These are phyloP conservation scores for Yamadazyma sp. DNA, from an alignment of 1,139 yeast genomes.

Conservation along the genomic window DNA sequence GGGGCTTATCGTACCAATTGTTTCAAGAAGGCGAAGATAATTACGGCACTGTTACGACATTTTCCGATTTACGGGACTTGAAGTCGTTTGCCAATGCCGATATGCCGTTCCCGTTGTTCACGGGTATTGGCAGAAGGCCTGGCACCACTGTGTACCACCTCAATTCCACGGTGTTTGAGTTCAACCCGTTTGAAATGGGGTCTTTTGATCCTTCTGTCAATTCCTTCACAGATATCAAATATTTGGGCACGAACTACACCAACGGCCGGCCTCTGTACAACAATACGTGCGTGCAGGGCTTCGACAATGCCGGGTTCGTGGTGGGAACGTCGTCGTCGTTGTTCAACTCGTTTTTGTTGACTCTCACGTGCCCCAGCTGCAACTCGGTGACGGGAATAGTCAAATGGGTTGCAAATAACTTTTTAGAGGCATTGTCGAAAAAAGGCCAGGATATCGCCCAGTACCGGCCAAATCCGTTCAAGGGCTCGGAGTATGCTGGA, in stretches of 20 bases:
- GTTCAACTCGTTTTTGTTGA: constrained; percentile 68
- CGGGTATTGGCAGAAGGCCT: constrained; percentile 39
- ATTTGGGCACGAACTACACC: constrained; percentile 33
- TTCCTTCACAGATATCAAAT: constrained; percentile 36
- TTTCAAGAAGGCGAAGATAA: constrained; percentile 27
- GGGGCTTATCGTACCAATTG: constrained; percentile 41
- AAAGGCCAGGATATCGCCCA: constrained; percentile 39
- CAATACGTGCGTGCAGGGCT: constrained; percentile 58
- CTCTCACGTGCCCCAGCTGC: constrained; percentile 48
- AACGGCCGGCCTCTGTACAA: constrained; percentile 27
- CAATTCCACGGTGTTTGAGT: constrained; percentile 41
- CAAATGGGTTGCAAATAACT: constrained; percentile 42
- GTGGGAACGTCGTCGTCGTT: constrained; percentile 79
- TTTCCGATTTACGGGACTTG: constrained; percentile 33
- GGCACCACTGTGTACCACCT: constrained; percentile 29
- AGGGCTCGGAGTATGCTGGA: constrained; percentile 39
- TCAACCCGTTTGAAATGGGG: constrained; percentile 46
- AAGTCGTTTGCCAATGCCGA: constrained; percentile 30
- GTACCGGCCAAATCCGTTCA: constrained; percentile 53
- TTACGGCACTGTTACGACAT: constrained; percentile 26
- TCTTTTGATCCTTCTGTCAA: constrained; percentile 42
- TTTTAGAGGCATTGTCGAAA: constrained; percentile 45
- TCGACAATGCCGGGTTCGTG: constrained; percentile 75
- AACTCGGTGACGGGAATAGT: constrained; percentile 47
- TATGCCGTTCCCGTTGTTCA: constrained; percentile 42